Conservation (phyloP, 148 eudicot genomes). For the Rhododendron ferrugineum region DNA sequence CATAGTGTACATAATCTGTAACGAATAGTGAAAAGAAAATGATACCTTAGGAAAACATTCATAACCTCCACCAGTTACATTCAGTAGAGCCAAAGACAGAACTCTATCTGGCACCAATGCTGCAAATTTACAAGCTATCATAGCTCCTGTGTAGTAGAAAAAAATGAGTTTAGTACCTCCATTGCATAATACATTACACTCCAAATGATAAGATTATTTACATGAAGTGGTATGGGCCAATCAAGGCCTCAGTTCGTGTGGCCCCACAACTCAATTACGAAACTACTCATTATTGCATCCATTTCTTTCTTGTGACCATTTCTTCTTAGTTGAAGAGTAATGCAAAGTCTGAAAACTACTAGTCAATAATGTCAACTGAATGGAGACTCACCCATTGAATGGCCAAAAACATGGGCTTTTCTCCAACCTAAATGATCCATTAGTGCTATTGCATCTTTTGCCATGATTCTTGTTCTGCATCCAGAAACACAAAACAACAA, state of each 20-base stretch:
- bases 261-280: neutral
- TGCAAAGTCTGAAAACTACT: neutral
- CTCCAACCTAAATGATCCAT: slow-evolving; percentile 96
- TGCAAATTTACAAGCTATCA: slow-evolving; percentile 90
- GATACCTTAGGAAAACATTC: slow-evolving; percentile 93
- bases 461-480: slow-evolving; percentile 84
- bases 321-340: neutral
- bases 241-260: neutral
- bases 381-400: slow-evolving; percentile 87
- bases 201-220: neutral
- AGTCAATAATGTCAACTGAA: slow-evolving; percentile 15
- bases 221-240: neutral
- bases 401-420: slow-evolving; percentile 88
- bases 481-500: slow-evolving; percentile 11
- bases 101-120: slow-evolving; percentile 78
- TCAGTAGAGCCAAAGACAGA: slow-evolving; percentile 75
- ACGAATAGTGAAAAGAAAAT: neutral
- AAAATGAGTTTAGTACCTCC: neutral
- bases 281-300: neutral
- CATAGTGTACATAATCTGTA: neutral
- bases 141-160: slow-evolving; percentile 57
- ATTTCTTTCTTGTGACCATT: neutral
- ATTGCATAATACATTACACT: neutral
- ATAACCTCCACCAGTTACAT: slow-evolving; percentile 96
- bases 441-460: slow-evolving; percentile 81